These are phyloP conservation scores for Microthlaspi erraticum DNA, from an alignment of 345 rosid genomes.

Conservation along the genomic window DNA sequence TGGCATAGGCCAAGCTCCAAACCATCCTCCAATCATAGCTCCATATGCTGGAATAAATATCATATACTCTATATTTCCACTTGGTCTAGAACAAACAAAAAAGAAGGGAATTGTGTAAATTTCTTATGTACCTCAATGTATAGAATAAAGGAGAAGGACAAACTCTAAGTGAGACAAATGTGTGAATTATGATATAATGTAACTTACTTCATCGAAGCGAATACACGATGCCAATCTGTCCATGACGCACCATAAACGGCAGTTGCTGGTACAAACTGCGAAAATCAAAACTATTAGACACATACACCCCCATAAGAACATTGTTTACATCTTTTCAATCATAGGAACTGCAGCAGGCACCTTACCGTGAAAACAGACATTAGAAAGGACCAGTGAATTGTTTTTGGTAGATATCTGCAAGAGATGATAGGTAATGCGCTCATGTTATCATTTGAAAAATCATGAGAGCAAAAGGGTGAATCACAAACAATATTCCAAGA, in stretches of 20 bases:
- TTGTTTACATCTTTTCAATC: background rate
- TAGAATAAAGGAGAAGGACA: background rate
- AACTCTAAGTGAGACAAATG: background rate
- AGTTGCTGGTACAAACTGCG: constrained; percentile 76
- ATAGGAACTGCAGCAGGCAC: background rate
- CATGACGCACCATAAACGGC: constrained; percentile 75
- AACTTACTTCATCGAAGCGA: constrained; percentile 63
- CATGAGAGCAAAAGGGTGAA: constrained; percentile 16
- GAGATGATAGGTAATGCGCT: constrained; percentile 27
- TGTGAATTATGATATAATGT: background rate
- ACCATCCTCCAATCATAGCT: constrained; percentile 87
- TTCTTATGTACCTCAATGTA: background rate
- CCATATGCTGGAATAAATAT: constrained; percentile 77
- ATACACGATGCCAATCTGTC: constrained; percentile 74
- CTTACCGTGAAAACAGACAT: constrained; percentile 86
- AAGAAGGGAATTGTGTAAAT: background rate
- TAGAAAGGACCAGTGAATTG: constrained; percentile 73
- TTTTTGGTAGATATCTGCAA: constrained; percentile 62
- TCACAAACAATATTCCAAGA: constrained; percentile 1
- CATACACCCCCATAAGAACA: background rate
- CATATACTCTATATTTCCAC: constrained; percentile 65
- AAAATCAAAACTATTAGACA: constrained; percentile 30
- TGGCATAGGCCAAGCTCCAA: constrained; percentile 99
- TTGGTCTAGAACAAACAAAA: constrained; percentile 52
- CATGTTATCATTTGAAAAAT: background rate